A percentile compares a stretch with the other conserved stretches of the same genome.
Conservation (phyloP, 345 rosid genomes). For the Eucalyptus pauciflora region DNA sequence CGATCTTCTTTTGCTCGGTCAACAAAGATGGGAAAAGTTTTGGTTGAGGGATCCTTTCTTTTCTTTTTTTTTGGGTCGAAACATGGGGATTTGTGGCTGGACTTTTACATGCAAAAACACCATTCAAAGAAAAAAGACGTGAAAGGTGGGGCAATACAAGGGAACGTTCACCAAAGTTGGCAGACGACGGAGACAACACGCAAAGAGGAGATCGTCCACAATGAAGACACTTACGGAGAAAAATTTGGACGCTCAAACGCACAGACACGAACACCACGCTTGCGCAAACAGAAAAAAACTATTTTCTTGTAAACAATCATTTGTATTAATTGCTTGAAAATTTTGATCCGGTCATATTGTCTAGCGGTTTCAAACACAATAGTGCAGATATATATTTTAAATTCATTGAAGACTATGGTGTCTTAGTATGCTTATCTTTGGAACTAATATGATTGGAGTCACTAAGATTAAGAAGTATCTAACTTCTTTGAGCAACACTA, state of each 20-base stretch:
- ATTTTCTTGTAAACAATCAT: too few species aligned
- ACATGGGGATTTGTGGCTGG: neutral
- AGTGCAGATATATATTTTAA: too few species aligned
- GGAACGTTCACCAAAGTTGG: neutral
- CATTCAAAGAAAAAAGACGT: neutral
- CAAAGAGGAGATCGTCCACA: neutral
- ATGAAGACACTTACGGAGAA: neutral
- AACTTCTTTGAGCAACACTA: neutral
- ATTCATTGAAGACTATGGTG: neutral
- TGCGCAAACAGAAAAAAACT: neutral
- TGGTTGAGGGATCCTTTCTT: too few species aligned
- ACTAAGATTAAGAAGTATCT: neutral
- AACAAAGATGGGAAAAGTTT: too few species aligned
- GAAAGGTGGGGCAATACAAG: neutral
- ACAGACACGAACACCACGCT: neutral
- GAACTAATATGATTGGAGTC: neutral
- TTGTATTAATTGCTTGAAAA: neutral
- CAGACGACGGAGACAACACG: neutral
- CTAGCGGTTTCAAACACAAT: neutral
- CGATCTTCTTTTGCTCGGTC: too few species aligned
- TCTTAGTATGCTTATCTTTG: neutral
- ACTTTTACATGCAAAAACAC: neutral
- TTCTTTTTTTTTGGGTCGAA: too few species aligned
- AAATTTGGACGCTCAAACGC: neutral
- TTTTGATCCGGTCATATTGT: neutral